A percentile compares a stretch with the other conserved stretches of the same genome.
Evolutionary conservation across 768 basidiomycete species (phyloP).

Genomic region (Podaxis pistillaris): DNA sequence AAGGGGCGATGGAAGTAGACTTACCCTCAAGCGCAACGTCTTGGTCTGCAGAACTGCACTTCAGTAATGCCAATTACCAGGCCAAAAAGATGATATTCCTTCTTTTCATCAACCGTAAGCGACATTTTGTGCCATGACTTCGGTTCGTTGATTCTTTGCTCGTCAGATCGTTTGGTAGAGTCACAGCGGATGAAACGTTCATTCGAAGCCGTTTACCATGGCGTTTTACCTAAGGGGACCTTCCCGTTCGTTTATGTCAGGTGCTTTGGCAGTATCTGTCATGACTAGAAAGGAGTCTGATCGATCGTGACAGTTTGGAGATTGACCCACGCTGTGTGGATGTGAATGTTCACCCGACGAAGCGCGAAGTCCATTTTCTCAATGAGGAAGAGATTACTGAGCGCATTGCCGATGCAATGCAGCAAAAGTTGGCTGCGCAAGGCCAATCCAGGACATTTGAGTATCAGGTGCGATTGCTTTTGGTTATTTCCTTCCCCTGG

Average conservation of each 20-base stretch:
- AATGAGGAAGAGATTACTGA: constrained; percentile 87
- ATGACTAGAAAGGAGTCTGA: not conserved
- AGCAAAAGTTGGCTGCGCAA: constrained; percentile 58
- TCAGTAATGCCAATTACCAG: constrained; percentile 87
- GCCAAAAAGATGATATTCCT: constrained; percentile 83
- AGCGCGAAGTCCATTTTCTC: constrained; percentile 93
- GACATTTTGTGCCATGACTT: constrained; percentile 7
- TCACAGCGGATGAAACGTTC: constrained; percentile 84
- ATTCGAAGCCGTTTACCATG: constrained; percentile 81
- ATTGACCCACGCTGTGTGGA: constrained; percentile 89
- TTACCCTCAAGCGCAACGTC: constrained; percentile 32
- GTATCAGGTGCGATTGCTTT: constrained; percentile 52
- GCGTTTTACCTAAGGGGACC: constrained; percentile 84
- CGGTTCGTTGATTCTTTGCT: not conserved
- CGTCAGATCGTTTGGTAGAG: constrained; percentile 86
- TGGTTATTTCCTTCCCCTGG: not conserved
- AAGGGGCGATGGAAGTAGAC: constrained; percentile 28
- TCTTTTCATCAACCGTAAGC: constrained; percentile 92
- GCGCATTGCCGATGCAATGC: constrained; percentile 69
- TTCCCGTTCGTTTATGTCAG: constrained; percentile 93
- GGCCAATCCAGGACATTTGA: constrained; percentile 69
- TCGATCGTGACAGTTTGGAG: constrained; percentile 50
- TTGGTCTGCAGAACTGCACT: constrained; percentile 75
- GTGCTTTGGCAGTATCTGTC: constrained; percentile 37
- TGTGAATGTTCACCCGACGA: constrained; percentile 98